A percentile compares a stretch with the other conserved stretches of the same genome.
Evolutionary conservation across 371 early-diverging fungal species (phyloP).

Genomic region (Blyttiomyces sp.): DNA sequence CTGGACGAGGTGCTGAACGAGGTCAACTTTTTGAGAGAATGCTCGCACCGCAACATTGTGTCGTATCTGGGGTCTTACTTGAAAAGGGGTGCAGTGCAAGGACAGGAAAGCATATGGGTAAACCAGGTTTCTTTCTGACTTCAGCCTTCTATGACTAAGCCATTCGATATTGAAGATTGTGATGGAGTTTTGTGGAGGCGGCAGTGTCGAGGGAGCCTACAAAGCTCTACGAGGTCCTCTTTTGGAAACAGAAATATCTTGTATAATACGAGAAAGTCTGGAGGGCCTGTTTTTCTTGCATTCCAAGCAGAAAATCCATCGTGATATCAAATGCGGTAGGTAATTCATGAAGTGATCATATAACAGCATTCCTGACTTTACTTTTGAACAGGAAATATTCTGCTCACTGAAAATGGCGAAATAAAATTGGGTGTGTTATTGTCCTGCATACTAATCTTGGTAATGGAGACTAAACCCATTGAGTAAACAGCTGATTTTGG

Average conservation of each 20-base stretch:
- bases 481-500: constrained; percentile 48
- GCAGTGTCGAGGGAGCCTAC: constrained; percentile 15
- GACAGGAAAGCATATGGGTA: constrained; percentile 51
- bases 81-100: constrained; percentile 43
- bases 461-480: not conserved
- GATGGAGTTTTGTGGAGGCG: constrained; percentile 59
- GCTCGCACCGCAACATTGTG: constrained; percentile 48
- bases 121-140: not conserved
- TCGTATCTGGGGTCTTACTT: constrained; percentile 52
- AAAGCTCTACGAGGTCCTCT: constrained; percentile 37
- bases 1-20: constrained; percentile 55
- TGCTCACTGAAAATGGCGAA: constrained; percentile 47
- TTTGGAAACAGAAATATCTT: constrained; percentile 41
- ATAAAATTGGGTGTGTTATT: constrained; percentile 49
- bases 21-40: constrained; percentile 54
- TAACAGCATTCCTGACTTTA: no score
- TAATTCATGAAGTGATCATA: no score
- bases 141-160: no score
- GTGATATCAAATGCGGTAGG: constrained; percentile 51
- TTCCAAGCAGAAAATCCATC: constrained; percentile 45
- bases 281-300: no score
- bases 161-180: constrained; percentile 44
- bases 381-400: constrained; percentile 37
- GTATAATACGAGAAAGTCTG: constrained; percentile 43
- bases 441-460: not conserved